Evolutionary conservation across 2,329 filamentous ascomycete genomes (phyloP).

Genomic region (Apiospora hydei): DNA sequence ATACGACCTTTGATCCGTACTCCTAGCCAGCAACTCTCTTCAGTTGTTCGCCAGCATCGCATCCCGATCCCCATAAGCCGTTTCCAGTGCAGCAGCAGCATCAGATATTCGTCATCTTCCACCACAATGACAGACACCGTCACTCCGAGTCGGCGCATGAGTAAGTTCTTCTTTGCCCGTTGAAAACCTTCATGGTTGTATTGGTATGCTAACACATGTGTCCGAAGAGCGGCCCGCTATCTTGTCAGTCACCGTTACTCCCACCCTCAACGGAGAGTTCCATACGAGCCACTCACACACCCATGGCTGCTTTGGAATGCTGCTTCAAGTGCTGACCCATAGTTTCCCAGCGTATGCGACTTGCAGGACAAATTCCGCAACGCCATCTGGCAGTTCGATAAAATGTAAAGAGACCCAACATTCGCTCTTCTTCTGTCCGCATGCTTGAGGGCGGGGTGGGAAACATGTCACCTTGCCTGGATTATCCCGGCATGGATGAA

Average conservation of each 20-base stretch:
- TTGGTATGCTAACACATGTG: background rate
- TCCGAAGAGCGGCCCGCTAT: constrained; percentile 13
- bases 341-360: constrained; percentile 77
- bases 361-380: constrained; percentile 91
- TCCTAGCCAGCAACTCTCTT: background rate
- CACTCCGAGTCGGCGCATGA: background rate
- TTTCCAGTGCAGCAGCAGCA: background rate
- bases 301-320: background rate
- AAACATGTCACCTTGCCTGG: background rate
- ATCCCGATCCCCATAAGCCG: background rate
- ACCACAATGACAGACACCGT: background rate
- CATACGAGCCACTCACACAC: background rate
- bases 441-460: no score
- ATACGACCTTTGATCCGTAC: background rate
- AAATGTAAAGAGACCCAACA: no score
- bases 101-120: background rate
- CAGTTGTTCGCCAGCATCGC: background rate
- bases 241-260: constrained; percentile 19
- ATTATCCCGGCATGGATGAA: background rate
- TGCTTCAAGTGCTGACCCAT: background rate
- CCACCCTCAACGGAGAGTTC: background rate
- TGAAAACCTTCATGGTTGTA: background rate
- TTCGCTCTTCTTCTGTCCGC: background rate
- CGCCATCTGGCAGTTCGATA: constrained; percentile 85
- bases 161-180: background rate